Base-by-base conservation (phyloP, 371 early-diverging fungal species). In the Mortierella sp. region DNA sequence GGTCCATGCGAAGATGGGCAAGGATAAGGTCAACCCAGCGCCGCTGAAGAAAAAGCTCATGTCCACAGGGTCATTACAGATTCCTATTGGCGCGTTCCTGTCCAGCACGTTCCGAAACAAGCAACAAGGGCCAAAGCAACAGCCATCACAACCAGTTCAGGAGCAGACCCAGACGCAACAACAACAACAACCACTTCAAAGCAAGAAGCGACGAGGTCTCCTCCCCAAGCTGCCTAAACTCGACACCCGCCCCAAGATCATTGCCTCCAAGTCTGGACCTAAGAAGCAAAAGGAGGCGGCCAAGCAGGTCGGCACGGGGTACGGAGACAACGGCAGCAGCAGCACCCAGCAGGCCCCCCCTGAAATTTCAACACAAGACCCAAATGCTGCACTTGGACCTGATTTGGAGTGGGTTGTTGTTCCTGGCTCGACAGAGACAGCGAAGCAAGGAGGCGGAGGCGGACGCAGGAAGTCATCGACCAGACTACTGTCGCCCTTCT, bases 51-150 rank as follows among this genome's bases (percentile, higher is more conserved):
- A 74, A 76, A 84, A 81, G 72, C 85, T 79, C 16, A 27, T 78
- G 24, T 81, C 84, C 3, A 43, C 78, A 51, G 78, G 78, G 24
- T 75, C 83, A 14, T 27, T 83, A 12, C 80, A 79, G 16, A 44
- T 75, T 51, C 82, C 83, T 14, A 78, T 83, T 43, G 75, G 84
- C n/a, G 38, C 77, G 24, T 84, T 84, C 76, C 27, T 84, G 12
- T 68, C 79, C 41, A 81, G 68, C 74, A 58, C 85, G 11, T 84
- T 84, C 63, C 72, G 78, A 12, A 65, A 73, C 49, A 81, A 74
- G 38, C 70, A 63, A 29, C 70, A 75, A 55, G 48, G 63, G 74
- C 24, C 24, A 54, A 46, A 74, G 0, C 63, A 32, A 18, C 68
- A 48, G n/a, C 74, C 54, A 38, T 14, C 29, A 43, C 77, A 56